phyloP scores from a whole-genome alignment of 2,329 filamentous ascomycete genomes.

The Sporothrix pallida region DNA sequence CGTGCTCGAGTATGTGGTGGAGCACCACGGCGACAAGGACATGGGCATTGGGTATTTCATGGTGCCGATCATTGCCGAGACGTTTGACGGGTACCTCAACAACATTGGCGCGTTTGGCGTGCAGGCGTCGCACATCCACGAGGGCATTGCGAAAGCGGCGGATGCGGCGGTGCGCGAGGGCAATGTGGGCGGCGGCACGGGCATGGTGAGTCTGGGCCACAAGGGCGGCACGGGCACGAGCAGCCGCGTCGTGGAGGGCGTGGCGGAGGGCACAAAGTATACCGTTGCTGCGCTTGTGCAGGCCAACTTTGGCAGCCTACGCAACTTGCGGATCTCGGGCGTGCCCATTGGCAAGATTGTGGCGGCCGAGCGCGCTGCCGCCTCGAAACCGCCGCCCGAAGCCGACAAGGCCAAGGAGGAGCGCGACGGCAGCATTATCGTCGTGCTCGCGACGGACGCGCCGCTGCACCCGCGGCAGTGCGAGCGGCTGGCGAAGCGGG shows the following conservation, averaged over 20 bases:
- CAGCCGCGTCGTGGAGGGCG: slow-evolving; percentile 57
- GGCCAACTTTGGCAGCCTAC: slow-evolving; percentile 66
- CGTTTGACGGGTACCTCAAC: slow-evolving; percentile 67
- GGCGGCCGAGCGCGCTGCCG: slow-evolving; percentile 48
- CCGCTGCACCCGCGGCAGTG: slow-evolving; percentile 48
- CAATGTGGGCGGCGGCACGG: slow-evolving; percentile 69
- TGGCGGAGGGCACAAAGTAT: slow-evolving; percentile 48
- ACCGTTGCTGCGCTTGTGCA: slow-evolving; percentile 68
- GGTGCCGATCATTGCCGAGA: slow-evolving; percentile 65
- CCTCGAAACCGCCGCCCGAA: slow-evolving; percentile 46
- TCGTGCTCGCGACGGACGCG: slow-evolving; percentile 59
- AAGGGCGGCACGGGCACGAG: slow-evolving; percentile 71
- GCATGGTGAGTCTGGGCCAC: slow-evolving; percentile 69
- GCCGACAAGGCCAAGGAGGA: slow-evolving; percentile 52
- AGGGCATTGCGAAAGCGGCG: slow-evolving; percentile 58
- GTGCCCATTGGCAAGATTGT: slow-evolving; percentile 67
- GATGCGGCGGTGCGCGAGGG: slow-evolving; percentile 63
- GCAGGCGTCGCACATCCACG: slow-evolving; percentile 58
- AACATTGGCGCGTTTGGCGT: slow-evolving; percentile 62
- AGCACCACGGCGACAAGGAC: slow-evolving; percentile 47
- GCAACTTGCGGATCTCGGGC: slow-evolving; percentile 63
- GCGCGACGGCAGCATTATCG: slow-evolving; percentile 60
- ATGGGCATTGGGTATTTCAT: slow-evolving; percentile 56
- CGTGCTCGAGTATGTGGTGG: slow-evolving; percentile 61
- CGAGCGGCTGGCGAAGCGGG: slow-evolving; percentile 43